These are phyloP conservation scores for Rhytidiadelphus loreus DNA, from an alignment of 225 moss, liverwort and hornwort genomes.

Conservation along the genomic window DNA sequence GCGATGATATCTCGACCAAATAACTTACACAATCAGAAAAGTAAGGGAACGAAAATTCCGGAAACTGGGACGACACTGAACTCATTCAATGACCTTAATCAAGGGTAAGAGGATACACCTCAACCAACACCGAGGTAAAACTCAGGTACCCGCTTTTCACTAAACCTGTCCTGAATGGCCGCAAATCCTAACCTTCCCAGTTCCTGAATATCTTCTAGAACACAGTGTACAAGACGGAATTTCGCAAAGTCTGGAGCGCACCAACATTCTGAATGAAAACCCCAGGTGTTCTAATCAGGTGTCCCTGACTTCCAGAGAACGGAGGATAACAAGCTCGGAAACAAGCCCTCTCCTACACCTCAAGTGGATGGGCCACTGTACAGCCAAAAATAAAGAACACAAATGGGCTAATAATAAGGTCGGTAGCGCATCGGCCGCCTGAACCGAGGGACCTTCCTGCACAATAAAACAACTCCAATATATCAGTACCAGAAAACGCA, in stretches of 20 bases:
- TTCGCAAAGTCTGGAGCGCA: neutral
- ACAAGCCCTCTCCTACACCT: neutral
- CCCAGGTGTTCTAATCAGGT: neutral
- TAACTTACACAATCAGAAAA: neutral
- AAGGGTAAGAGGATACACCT: neutral
- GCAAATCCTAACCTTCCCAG: neutral
- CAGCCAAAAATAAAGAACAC: conserved; percentile 18
- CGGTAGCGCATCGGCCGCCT: conserved; percentile 90
- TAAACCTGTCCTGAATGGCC: neutral
- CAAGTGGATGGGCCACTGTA: conserved; percentile 11
- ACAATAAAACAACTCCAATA: neutral
- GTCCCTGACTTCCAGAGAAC: neutral
- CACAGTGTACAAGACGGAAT: conserved; percentile 1
- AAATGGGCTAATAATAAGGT: conserved; percentile 71
- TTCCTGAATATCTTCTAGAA: neutral
- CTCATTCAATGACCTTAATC: neutral
- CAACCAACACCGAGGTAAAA: neutral
- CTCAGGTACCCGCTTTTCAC: neutral
- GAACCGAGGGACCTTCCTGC: conserved; percentile 89
- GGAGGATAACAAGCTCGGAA: neutral
- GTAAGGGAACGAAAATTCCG: neutral
- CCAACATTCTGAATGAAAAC: neutral
- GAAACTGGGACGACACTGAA: neutral
- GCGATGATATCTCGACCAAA: neutral
- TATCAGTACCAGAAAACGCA: neutral